phyloP scores from a whole-genome alignment of 345 rosid genomes.

The Hevea brasiliensis region DNA sequence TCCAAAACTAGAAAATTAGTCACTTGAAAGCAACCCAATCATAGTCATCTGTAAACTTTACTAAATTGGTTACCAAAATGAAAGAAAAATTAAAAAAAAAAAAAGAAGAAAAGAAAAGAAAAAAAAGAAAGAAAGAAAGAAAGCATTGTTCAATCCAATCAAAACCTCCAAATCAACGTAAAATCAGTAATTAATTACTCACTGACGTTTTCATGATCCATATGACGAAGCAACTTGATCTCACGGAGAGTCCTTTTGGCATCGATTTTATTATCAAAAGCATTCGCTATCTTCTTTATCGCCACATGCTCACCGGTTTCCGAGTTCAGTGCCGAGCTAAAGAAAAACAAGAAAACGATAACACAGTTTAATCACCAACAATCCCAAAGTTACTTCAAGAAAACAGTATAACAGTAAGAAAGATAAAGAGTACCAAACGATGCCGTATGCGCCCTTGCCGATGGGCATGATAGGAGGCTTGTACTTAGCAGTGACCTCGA shows the following conservation, averaged over 20 bases:
- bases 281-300: constrained; percentile 80
- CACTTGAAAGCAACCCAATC: background rate
- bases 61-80: background rate
- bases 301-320: constrained; percentile 84
- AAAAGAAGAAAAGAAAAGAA: too few relatives aligned
- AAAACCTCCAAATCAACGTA: background rate
- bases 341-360: background rate
- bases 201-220: constrained; percentile 95
- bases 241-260: constrained; percentile 97
- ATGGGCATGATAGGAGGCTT: constrained; percentile 98
- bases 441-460: constrained; percentile 99
- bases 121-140: too few relatives aligned
- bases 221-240: constrained; percentile 94
- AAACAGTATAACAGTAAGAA: background rate
- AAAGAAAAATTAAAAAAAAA: too few relatives aligned
- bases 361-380: background rate
- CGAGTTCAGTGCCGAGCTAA: constrained; percentile 68
- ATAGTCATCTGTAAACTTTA: background rate
- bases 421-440: constrained; percentile 68
- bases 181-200: constrained; percentile 33
- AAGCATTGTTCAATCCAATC: background rate
- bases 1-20: background rate
- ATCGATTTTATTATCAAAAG: constrained; percentile 71
- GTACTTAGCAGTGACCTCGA: constrained; percentile 96
- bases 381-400: background rate